These are phyloP conservation scores for Blastobotrys muscicola DNA, from an alignment of 805 yeast genomes.

Conservation along the genomic window DNA sequence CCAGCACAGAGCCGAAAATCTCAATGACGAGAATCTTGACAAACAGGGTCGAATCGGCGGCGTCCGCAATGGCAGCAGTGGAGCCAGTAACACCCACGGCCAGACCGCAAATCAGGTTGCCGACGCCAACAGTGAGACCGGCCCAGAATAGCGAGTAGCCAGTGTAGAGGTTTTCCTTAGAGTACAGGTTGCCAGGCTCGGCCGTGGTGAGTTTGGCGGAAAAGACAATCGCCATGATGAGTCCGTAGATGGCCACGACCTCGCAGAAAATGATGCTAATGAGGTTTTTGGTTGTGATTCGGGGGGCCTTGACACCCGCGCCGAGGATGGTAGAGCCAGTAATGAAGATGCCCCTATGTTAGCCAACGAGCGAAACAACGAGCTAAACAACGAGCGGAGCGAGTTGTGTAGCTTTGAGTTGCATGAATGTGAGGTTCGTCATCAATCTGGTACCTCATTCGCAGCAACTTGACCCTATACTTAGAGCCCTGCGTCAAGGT, in stretches of 20 bases:
- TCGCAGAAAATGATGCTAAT: constrained; percentile 97
- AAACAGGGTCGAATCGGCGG: constrained; percentile 90
- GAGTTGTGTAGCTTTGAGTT: no score
- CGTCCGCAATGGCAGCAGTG: constrained; percentile 97
- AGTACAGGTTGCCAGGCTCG: constrained; percentile 46
- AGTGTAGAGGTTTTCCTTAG: constrained; percentile 84
- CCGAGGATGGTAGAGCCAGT: constrained; percentile 93
- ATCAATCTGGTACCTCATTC: no score
- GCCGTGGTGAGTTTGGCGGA: constrained; percentile 76
- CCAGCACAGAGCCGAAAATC: constrained; percentile 93
- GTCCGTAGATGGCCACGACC: constrained; percentile 96
- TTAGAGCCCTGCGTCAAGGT: no score
- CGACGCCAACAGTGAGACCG: constrained; percentile 87
- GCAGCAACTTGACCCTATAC: no score
- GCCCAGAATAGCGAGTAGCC: constrained; percentile 98
- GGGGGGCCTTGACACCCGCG: constrained; percentile 96
- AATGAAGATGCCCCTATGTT: constrained; percentile 67
- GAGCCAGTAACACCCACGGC: constrained; percentile 97
- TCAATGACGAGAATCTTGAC: constrained; percentile 95
- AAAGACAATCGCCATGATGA: constrained; percentile 95
- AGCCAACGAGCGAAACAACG: neutral
- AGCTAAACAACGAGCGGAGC: neutral
- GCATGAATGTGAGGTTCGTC: no score
- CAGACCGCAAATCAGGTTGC: constrained; percentile 91
- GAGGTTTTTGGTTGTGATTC: constrained; percentile 94